phyloP scores from a whole-genome alignment of 129 eudicot genomes.

The Saposhnikovia divaricata region DNA sequence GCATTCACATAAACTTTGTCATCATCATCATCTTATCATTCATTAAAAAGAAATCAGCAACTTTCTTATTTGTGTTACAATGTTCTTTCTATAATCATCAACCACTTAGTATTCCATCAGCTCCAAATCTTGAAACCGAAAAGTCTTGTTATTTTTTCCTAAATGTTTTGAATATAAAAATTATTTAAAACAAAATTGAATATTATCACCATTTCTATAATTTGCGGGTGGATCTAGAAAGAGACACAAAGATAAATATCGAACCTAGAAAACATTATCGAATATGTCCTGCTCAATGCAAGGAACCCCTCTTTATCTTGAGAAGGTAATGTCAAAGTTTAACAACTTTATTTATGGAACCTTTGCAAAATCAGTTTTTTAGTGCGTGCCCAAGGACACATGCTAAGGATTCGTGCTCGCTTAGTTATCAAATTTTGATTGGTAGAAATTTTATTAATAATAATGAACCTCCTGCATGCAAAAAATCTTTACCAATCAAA shows the following conservation, averaged over 20 bases:
- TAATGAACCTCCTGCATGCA: no score
- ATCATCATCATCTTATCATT: background rate
- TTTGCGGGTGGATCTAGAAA: background rate
- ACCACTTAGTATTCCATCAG: background rate
- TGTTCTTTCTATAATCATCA: background rate
- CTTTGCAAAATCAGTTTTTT: no score
- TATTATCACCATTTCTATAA: no score
- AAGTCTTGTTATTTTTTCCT: background rate
- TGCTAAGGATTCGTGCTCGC: no score
- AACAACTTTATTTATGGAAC: background rate
- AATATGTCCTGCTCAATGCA: background rate
- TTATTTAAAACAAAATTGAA: no score
- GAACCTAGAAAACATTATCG: background rate
- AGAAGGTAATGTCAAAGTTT: background rate
- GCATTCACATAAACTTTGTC: conserved; percentile 9
- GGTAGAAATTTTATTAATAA: no score
- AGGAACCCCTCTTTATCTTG: background rate
- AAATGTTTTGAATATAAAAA: background rate
- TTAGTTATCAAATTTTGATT: no score
- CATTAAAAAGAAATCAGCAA: background rate
- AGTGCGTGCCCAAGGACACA: no score
- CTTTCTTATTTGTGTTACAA: background rate
- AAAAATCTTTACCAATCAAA: no score
- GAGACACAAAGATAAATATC: background rate
- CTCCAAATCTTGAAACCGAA: background rate